A percentile compares a stretch with the other conserved stretches of the same genome.
phyloP scores from a whole-genome alignment of 352 stramenopile genomes.

The Peronospora destructor region DNA sequence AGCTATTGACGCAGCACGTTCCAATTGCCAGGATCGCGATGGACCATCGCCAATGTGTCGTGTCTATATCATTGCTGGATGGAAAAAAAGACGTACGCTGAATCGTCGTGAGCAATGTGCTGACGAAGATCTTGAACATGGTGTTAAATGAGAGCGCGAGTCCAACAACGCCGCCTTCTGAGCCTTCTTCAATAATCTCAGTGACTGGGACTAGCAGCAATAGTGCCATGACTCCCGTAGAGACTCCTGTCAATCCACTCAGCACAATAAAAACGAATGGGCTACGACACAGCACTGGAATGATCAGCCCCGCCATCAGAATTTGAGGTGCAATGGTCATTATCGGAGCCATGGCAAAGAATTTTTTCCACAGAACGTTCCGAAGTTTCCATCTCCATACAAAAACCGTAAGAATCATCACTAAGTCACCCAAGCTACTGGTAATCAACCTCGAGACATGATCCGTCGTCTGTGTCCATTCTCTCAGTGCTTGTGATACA shows the following conservation, averaged over 20 bases:
- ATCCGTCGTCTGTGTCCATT: conserved; percentile 29
- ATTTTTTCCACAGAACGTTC: conserved; percentile 33
- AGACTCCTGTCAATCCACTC: conserved; percentile 23
- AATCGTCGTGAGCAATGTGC: conserved; percentile 35
- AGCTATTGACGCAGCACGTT: conserved; percentile 33
- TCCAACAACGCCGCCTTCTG: conserved; percentile 46
- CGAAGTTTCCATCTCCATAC: conserved; percentile 30
- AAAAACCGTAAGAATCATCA: conserved; percentile 34
- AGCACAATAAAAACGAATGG: conserved; percentile 24
- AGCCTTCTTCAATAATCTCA: conserved; percentile 59
- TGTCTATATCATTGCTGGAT: conserved; percentile 15
- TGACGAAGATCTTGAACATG: conserved; percentile 42
- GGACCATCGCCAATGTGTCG: conserved; percentile 18
- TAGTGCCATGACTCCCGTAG: conserved; percentile 31
- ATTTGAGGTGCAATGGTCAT: conserved; percentile 27
- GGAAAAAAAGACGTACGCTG: conserved; percentile 33
- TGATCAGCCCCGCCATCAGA: conserved; percentile 24
- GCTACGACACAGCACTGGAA: conserved; percentile 22
- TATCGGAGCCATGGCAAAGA: conserved; percentile 29
- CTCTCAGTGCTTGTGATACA: conserved; percentile 22
- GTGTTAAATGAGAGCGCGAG: conserved; percentile 48
- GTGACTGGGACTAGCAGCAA: conserved; percentile 37
- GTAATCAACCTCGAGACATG: conserved; percentile 22
- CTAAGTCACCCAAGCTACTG: conserved; percentile 25
- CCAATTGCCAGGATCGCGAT: conserved; percentile 30